Conservation (phyloP, 2,329 filamentous ascomycete genomes). For the Hypoxylon sp. region DNA sequence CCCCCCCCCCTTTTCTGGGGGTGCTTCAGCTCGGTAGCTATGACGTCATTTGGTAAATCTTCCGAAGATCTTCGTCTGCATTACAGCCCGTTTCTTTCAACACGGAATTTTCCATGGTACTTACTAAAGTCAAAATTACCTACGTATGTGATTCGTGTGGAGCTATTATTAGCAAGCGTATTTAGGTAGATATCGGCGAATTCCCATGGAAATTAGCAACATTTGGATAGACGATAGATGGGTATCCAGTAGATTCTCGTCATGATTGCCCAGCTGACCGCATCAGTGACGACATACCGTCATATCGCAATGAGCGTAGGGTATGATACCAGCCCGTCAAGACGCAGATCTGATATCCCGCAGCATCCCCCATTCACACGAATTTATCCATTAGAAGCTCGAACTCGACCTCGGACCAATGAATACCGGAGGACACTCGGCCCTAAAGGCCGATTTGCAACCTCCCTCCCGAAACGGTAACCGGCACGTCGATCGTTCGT, state of each 20-base stretch:
- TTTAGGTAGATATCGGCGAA: neutral
- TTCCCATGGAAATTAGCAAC: neutral
- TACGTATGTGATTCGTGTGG: neutral
- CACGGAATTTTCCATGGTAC: neutral
- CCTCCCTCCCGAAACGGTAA: slow-evolving; percentile 30
- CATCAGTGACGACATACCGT: slow-evolving; percentile 15
- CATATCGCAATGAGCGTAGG: slow-evolving; percentile 10
- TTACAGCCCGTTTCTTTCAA: neutral
- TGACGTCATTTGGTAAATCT: slow-evolving; percentile 25
- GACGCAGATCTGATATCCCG: slow-evolving; percentile 4
- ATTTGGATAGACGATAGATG: neutral
- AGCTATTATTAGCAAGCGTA: slow-evolving; percentile 1
- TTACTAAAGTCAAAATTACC: neutral
- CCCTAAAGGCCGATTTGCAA: slow-evolving; percentile 12
- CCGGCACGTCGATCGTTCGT: slow-evolving; percentile 31
- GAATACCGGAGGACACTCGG: slow-evolving; percentile 28
- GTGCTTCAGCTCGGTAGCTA: neutral
- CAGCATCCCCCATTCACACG: neutral
- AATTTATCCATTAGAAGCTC: neutral
- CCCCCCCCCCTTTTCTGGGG: no score
- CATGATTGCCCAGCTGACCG: slow-evolving; percentile 2
- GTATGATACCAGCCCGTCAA: neutral
- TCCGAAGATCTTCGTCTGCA: neutral
- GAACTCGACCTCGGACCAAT: slow-evolving; percentile 23
- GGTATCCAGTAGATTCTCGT: slow-evolving; percentile 1